These are phyloP conservation scores for Amauroascus niger DNA, from an alignment of 2,329 filamentous ascomycete species.

Conservation along the genomic window DNA sequence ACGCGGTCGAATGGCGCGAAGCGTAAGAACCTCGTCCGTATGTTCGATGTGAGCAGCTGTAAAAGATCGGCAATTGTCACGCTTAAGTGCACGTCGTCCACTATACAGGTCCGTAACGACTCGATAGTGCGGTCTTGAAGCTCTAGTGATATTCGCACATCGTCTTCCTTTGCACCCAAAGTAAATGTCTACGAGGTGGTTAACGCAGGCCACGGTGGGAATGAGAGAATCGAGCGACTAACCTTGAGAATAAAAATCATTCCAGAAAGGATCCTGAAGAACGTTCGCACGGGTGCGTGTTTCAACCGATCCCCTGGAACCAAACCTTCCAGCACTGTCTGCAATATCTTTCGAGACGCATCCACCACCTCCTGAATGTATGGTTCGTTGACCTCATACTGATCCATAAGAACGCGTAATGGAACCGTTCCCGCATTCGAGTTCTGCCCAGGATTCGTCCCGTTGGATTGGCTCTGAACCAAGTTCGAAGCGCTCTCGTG, in stretches of 20 bases:
- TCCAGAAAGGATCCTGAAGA: conserved; percentile 54
- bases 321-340: conserved; percentile 49
- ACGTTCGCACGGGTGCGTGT: conserved; percentile 54
- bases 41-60: conserved; percentile 48
- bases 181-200: conserved; percentile 44
- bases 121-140: conserved; percentile 51
- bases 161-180: conserved; percentile 52
- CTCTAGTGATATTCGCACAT: conserved; percentile 49
- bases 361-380: conserved; percentile 56
- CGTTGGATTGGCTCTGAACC: conserved; percentile 11
- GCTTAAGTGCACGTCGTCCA: conserved; percentile 57
- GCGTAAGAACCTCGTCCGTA: conserved; percentile 49
- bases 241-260: conserved; percentile 57
- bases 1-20: conserved; percentile 46
- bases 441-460: conserved; percentile 15
- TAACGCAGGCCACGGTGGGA: background rate
- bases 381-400: conserved; percentile 50
- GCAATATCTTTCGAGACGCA: conserved; percentile 51
- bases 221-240: conserved; percentile 13
- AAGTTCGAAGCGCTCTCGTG: conserved; percentile 18
- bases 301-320: conserved; percentile 50
- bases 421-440: conserved; percentile 25
- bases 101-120: conserved; percentile 50
- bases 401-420: conserved; percentile 34
- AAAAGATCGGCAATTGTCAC: conserved; percentile 54